These are phyloP conservation scores for Pyrenophora tritici-repentis DNA, from an alignment of 2,329 filamentous ascomycete genomes.

Conservation along the genomic window DNA sequence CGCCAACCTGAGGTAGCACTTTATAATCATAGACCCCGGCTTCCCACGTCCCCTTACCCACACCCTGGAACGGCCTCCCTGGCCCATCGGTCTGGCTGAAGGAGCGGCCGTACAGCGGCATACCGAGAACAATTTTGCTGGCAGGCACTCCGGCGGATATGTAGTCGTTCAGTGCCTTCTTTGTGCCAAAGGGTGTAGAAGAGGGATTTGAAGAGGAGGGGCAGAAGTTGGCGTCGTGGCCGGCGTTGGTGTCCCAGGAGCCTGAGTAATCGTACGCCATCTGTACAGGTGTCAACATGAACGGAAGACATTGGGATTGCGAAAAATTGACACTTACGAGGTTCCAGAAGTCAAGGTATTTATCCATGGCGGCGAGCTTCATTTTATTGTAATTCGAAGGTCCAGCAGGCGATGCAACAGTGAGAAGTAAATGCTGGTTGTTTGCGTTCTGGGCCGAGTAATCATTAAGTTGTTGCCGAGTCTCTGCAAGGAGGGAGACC, in stretches of 20 bases:
- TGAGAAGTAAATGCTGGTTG: conserved; percentile 52
- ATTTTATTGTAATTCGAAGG: conserved; percentile 52
- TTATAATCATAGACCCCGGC: too few species aligned
- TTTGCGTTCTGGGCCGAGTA: conserved; percentile 49
- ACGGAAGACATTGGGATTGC: too few species aligned
- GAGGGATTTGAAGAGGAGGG: too few species aligned
- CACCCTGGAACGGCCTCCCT: too few species aligned
- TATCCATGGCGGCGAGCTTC: conserved; percentile 52
- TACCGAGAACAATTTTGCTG: conserved; percentile 45
- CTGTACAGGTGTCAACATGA: too few species aligned
- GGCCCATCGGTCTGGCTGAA: conserved; percentile 45
- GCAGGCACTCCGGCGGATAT: conserved; percentile 37
- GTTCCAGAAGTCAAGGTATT: conserved; percentile 58
- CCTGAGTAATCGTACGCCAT: conserved; percentile 80
- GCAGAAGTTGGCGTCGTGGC: conserved; percentile 43
- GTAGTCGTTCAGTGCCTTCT: too few species aligned
- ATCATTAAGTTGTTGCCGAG: conserved; percentile 44
- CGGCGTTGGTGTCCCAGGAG: conserved; percentile 40
- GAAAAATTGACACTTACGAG: too few species aligned
- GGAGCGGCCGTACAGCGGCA: conserved; percentile 46
- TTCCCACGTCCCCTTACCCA: too few species aligned
- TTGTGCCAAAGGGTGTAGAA: too few species aligned
- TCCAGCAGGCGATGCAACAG: conserved; percentile 54
- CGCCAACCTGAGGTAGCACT: too few species aligned
- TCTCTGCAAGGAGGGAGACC: conserved; percentile 39